Base-by-base conservation (phyloP, 2,329 filamentous ascomycete species). In the Aureobasidium uvarum region DNA sequence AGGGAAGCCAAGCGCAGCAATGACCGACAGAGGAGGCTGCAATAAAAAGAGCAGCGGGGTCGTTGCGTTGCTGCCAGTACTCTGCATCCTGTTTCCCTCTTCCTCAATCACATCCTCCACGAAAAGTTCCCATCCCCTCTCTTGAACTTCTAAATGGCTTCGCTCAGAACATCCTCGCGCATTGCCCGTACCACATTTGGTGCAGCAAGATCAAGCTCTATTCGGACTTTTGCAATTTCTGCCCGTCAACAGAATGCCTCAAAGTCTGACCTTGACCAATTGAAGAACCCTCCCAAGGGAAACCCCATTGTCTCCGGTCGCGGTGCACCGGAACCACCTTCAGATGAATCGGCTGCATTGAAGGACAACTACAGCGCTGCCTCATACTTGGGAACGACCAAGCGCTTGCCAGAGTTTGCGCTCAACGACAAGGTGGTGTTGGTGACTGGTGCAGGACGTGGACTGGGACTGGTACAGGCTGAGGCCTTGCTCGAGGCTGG, bases 401-500 rank as follows among this genome's bases (percentile, higher is more conserved):
- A 75, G 67, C 71, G 75, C 39, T 78, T 93, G 59, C 87, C 89
- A 51, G 91, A 95, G 73, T 95, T 95, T 80, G 88, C 84, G 72
- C 83, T 96, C 68, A 82, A 84, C 68, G 85, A 86, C 77, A 92
- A 87, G 76, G 83, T 90, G 1, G 84, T 91, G 54, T 75, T 90
- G 36, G 86, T 92, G 3, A 89, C 89, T 1, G 90, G 90, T 20
- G 90, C 85, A 64, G 89, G 85, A 2, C 83, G 86, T 67, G 90
- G 90, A 0, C 81, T 93, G 11, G 90, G 90, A n/a, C 77, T 94
- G 23, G 85, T 87, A 6, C 85, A 92, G 71, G 85, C 89, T 1
- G 89, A 93, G 71, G 89, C 87, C 1, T 77, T 93, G 16, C 80
- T 91, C 14, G 89, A 93, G 75, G 89, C 89, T 28, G 90, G 90